Conservation (phyloP, 257 asterid species). For the Solanum chmielewskii region DNA sequence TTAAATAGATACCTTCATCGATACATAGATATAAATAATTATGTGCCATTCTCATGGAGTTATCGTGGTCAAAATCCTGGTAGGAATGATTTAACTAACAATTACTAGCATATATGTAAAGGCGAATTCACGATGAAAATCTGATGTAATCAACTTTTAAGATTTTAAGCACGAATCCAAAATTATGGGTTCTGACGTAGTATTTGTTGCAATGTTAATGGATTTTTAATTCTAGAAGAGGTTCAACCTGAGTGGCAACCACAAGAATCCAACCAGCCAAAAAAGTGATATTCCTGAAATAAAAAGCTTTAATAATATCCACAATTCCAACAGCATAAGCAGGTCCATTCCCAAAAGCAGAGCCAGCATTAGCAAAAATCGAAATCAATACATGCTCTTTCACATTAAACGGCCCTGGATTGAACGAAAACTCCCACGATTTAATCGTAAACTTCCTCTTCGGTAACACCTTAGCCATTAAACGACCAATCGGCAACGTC, state of each 20-base stretch:
- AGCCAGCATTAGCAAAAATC: conserved; percentile 57
- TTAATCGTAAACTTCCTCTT: conserved; percentile 23
- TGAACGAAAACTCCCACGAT: conserved; percentile 32
- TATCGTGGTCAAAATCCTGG: background rate
- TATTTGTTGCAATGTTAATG: background rate
- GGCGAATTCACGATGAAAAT: background rate
- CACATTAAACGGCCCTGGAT: conserved; percentile 67
- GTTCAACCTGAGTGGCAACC: conserved; percentile 45
- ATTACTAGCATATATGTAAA: background rate
- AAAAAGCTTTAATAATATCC: conserved; percentile 45
- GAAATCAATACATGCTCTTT: conserved; percentile 69
- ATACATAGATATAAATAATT: background rate
- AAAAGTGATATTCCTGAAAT: conserved; percentile 38
- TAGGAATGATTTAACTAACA: background rate
- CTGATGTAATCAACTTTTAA: background rate
- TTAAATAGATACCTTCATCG: background rate
- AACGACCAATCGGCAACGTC: conserved; percentile 43
- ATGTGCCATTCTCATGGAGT: background rate
- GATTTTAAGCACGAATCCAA: background rate
- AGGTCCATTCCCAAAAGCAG: conserved; percentile 36
- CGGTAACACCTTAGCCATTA: conserved; percentile 53
- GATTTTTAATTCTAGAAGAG: background rate
- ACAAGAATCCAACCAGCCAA: conserved; percentile 43
- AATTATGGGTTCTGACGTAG: background rate
- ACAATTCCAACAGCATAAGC: conserved; percentile 59